Evolutionary conservation across 257 asterid species (phyloP), one percentile per base, ranked within the genome.

Genomic region (Jacaranda mimosifolia): DNA sequence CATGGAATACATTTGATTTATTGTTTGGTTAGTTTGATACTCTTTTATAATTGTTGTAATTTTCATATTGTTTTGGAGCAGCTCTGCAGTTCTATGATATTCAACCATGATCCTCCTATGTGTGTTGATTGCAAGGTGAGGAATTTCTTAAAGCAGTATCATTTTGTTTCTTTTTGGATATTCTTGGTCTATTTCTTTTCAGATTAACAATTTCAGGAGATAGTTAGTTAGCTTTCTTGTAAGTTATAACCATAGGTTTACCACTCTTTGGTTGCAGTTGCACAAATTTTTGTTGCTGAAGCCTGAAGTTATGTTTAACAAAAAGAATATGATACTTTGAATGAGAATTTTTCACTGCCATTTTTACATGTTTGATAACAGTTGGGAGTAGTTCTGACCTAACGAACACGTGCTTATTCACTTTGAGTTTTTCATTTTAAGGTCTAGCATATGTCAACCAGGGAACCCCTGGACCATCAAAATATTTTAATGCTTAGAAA

Each of bases 31-130:
- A 52, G 42, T 53, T 76, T 58, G 57, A 39, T 57, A 53, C 51
- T 10, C 32, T 35, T 80, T 73, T 65, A 53, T 56, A 39, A 59
- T 56, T 12, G 69, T 48, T 79, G 71, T 71, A 77, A 70, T 78
- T 68, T 74, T 62, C 58, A 62, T 68, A 45, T 85, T 84, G 70
- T 56, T 75, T 73, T 86, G 88, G 96, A 82, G 88, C 97, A 95
- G 99, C 97, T 91, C 40, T 95, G 99, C 84, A 81, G 90, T 79
- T 77, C 89, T 49, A 91, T 93, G 99, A 89, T 93, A 81, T 95
- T 93, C 88, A 95, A 93, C 91, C 98, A 93, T 26, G 94, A 93
- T 86, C 92, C 88, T 78, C 99, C 99, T 57, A 43, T 80, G 57
- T 95, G 99, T 79, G 75, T 93, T 57, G 92, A 85, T 75, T 95